Base-by-base conservation (phyloP, 2,329 filamentous ascomycete genomes). In the Cryphonectria parasitica region DNA sequence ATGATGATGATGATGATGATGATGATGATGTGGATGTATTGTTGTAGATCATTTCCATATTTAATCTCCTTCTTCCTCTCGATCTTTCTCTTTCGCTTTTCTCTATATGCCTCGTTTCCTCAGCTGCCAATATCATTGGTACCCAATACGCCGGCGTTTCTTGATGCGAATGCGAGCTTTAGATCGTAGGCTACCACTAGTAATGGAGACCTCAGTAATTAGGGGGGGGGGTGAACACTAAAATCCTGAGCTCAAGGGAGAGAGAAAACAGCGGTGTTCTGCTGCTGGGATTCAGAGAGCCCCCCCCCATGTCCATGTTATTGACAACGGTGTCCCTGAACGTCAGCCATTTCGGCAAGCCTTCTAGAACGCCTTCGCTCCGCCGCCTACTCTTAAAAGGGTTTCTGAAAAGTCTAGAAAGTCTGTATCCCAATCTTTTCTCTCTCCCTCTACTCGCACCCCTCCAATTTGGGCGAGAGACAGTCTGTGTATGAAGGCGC, bases 111-210 rank as follows among this genome's bases (percentile, higher is more conserved):
- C 17, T 45, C 17, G 43, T 45, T 45, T 19, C 17, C 8, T n/a
- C 45, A 22, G 56, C 56, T 28, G 31, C 28, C 28, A 28, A 31
- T 22, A 22, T 31, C 25, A 28, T 19, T 15, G 7, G 28, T 36
- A 60, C 25, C 15, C 54, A 61, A 39, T 39, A 28, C 54, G 54
- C 54, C 54, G 64, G 58, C 54, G 69, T 64, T 68, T 64, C 64
- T 63, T 64, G 60, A 58, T 68, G 64, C 64, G 65, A 70, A 66
- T 67, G 69, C 69, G 64, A 64, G 39, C 54, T 31, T 19, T 58
- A 58, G 54, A 28, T 31, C 28, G 54, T 13, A 3, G 54, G 54
- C 54, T 58, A 31, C 28, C 34, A 66, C 34, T 10, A 1, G 31
- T 61, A 22, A 39, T 39, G 34, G 25, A 7, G 31, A 36, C 7